Evolutionary conservation across 768 basidiomycete species (phyloP), one percentile per base, ranked within the genome.

Genomic region (Termitomyces sp.): DNA sequence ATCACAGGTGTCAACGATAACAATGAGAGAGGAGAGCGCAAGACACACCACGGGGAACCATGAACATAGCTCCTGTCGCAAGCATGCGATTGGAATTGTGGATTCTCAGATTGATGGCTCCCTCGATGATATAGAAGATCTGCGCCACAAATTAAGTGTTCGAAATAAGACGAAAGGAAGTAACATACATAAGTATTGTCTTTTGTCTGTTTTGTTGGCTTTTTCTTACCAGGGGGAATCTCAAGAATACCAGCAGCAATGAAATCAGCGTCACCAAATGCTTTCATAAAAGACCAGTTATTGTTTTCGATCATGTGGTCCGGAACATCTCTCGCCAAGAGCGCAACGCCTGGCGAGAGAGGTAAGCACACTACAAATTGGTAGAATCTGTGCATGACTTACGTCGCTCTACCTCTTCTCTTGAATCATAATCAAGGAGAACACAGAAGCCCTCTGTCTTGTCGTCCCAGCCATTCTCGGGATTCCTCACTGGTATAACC

Each of bases 231-330:
- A 0, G 88, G 83, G 0, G 95, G 95, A 47, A 98, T 91, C 51
- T 83, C 76, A 43, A 99, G 80, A 61, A 95, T 83, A 1, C 97
- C 97, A 30, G 93, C 89, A 1, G 96, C 97, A 59, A 98, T 86
- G 68, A 93, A 98, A 46, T 90, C 86, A 39, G 86, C 89, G 62
- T 99, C 97, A 22, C 89, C 87, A 65, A 98, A 97, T 33, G 98
- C 83, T 74, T 94, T 96, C 70, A 96, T 88, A 71, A 93, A 98
- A 30, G 76, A 78, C 86, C 95, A 98, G 18, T 57, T 57, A 10
- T 61, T 44, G 13, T 47, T 44, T 12, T 40, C 45, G 0, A 56
- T 44, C 24, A 46, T 44, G 22, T 49, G n/a, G 8, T 57, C 56
- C 0, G 45, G 13, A 18, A 63, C 5, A 39, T 61, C 54, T 16